These are phyloP conservation scores for Xylaria curta DNA, from an alignment of 495 filamentous ascomycete genomes.

Conservation along the genomic window DNA sequence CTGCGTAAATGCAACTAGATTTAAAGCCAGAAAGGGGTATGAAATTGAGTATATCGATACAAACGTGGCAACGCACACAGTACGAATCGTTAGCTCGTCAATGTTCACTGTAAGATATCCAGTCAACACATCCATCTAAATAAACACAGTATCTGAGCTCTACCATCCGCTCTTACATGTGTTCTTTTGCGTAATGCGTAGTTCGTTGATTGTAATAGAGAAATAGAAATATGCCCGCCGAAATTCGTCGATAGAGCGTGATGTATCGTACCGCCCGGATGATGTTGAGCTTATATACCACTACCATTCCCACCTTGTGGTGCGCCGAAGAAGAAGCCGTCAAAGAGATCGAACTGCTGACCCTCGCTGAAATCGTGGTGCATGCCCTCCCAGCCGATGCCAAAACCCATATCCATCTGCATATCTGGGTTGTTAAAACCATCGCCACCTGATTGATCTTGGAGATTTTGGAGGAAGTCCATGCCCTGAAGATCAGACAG, in stretches of 20 bases:
- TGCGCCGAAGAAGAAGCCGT: constrained; percentile 89
- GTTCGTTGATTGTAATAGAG: neutral
- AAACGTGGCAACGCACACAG: constrained; percentile 6
- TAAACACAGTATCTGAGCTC: neutral
- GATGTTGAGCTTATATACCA: constrained; percentile 14
- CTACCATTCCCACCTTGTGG: constrained; percentile 44
- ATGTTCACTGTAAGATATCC: neutral
- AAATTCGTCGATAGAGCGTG: neutral
- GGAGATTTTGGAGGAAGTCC: constrained; percentile 53
- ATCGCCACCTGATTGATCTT: constrained; percentile 41
- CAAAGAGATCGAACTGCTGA: constrained; percentile 80
- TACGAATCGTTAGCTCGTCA: constrained; percentile 15
- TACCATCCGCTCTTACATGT: neutral
- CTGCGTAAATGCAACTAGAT: neutral
- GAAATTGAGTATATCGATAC: constrained; percentile 1
- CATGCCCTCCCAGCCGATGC: constrained; percentile 70
- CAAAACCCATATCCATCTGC: constrained; percentile 74
- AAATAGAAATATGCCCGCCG: neutral
- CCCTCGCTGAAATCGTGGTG: constrained; percentile 84
- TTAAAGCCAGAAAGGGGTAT: neutral
- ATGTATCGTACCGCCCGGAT: neutral
- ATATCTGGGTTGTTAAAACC: constrained; percentile 38
- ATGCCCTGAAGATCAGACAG: constrained; percentile 52
- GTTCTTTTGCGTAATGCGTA: neutral
- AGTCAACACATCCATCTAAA: neutral